Conservation (phyloP, 768 basidiomycete genomes). For the Russula foetens region DNA sequence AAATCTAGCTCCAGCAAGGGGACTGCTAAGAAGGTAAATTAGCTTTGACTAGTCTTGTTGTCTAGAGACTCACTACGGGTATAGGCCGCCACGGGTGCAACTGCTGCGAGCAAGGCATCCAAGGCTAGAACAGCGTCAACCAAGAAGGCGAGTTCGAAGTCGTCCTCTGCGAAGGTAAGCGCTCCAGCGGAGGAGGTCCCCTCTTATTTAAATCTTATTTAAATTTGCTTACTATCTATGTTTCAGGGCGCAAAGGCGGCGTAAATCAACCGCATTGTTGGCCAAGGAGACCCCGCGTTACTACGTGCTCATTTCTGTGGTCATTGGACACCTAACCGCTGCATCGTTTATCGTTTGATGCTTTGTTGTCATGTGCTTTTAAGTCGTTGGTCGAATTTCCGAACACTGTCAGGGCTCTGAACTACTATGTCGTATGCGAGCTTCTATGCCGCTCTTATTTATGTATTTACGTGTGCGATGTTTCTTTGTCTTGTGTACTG, state of each 20-base stretch:
- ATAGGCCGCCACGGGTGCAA: slow-evolving; percentile 48
- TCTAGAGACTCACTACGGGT: not conserved
- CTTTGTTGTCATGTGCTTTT: not conserved
- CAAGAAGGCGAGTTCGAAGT: slow-evolving; percentile 23
- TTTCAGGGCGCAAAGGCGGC: slow-evolving; percentile 1
- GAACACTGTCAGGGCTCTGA: slow-evolving; percentile 4
- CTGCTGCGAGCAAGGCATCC: slow-evolving; percentile 25
- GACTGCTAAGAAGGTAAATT: slow-evolving; percentile 53
- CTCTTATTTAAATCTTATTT: not conserved
- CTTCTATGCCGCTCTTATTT: slow-evolving; percentile 11
- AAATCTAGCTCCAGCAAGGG: slow-evolving; percentile 32
- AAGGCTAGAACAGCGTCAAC: slow-evolving; percentile 24
- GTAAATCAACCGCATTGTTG: not conserved
- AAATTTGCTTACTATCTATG: not conserved
- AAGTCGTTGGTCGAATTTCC: not conserved
- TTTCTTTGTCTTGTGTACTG: slow-evolving; percentile 17
- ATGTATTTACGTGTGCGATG: slow-evolving; percentile 15
- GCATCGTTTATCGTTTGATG: not conserved
- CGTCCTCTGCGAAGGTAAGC: slow-evolving; percentile 3
- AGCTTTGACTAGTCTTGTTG: not conserved
- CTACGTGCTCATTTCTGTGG: not conserved
- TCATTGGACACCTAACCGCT: not conserved
- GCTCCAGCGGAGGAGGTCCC: not conserved
- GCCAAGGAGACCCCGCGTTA: not conserved
- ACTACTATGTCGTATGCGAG: slow-evolving; percentile 3